Conservation (phyloP, 352 stramenopile species). For the Nothophytophthora sp. region DNA sequence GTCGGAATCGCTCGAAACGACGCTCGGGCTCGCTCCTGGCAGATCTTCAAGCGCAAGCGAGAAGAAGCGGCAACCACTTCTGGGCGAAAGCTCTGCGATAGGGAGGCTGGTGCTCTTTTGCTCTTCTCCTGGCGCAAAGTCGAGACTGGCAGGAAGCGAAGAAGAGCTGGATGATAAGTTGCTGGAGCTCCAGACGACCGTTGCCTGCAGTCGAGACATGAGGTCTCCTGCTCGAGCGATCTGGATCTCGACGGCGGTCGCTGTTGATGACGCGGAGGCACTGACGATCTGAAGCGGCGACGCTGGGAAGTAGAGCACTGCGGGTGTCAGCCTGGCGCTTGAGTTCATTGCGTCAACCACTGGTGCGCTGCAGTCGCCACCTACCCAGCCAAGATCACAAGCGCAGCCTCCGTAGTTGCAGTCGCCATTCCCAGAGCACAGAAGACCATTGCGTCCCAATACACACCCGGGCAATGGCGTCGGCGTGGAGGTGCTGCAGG, state of each 20-base stretch:
- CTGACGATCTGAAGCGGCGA: constrained; percentile 26
- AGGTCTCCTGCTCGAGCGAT: constrained; percentile 33
- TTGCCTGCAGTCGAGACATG: constrained; percentile 15
- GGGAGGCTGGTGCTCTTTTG: constrained; percentile 23
- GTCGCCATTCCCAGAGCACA: constrained; percentile 57
- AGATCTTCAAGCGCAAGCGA: constrained; percentile 34
- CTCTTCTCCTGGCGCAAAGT: constrained; percentile 23
- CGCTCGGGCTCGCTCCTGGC: constrained; percentile 1
- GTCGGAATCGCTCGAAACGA: constrained; percentile 34
- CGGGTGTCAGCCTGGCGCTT: too few relatives aligned
- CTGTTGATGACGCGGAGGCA: constrained; percentile 3
- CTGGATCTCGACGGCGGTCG: constrained; percentile 24
- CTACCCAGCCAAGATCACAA: constrained; percentile 42
- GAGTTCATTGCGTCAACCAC: not conserved
- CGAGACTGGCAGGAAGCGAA: constrained; percentile 14
- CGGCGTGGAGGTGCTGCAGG: constrained; percentile 29
- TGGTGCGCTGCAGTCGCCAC: constrained; percentile 43
- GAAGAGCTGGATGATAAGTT: constrained; percentile 32
- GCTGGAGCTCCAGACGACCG: constrained; percentile 22
- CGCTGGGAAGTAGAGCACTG: constrained; percentile 51
- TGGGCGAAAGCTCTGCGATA: constrained; percentile 25
- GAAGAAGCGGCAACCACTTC: constrained; percentile 38
- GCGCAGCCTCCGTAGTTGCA: constrained; percentile 56
- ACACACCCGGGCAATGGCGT: constrained; percentile 36
- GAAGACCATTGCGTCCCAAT: constrained; percentile 47